Conservation (phyloP, 1,139 yeast genomes). For the Kluyveromyces marxianus region DNA sequence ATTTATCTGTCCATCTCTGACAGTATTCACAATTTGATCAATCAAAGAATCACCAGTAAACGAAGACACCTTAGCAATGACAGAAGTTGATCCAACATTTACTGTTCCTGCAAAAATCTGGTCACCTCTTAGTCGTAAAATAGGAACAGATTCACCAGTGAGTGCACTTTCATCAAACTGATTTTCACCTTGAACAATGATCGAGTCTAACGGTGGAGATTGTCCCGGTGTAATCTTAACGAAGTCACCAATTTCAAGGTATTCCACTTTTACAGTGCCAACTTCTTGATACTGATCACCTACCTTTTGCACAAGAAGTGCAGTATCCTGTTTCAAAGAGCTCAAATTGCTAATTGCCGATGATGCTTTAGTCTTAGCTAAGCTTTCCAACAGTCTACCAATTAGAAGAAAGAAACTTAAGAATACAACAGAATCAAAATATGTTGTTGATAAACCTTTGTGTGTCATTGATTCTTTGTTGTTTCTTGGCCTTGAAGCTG, state of each 20-base stretch:
- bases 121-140: constrained; percentile 45
- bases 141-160: constrained; percentile 60
- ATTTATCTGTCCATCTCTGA: constrained; percentile 64
- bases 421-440: constrained; percentile 74
- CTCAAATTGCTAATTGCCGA: constrained; percentile 53
- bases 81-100: constrained; percentile 48
- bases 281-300: constrained; percentile 28
- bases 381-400: constrained; percentile 61
- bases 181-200: constrained; percentile 48
- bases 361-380: constrained; percentile 60
- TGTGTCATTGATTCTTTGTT: constrained; percentile 1
- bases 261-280: constrained; percentile 39
- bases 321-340: constrained; percentile 43
- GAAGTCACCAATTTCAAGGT: constrained; percentile 56
- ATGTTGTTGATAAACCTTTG: constrained; percentile 53
- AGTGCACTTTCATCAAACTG: constrained; percentile 71
- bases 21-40: constrained; percentile 63
- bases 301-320: constrained; percentile 39
- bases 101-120: constrained; percentile 69
- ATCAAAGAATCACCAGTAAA: constrained; percentile 59
- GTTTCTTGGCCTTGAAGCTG: constrained; percentile 35
- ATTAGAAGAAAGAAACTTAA: constrained; percentile 61
- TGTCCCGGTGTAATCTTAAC: constrained; percentile 58
- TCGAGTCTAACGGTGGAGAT: constrained; percentile 67
- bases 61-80: constrained; percentile 52